These are phyloP conservation scores for Talaromyces amestolkiae DNA, from an alignment of 2,329 filamentous ascomycete genomes.

Conservation along the genomic window DNA sequence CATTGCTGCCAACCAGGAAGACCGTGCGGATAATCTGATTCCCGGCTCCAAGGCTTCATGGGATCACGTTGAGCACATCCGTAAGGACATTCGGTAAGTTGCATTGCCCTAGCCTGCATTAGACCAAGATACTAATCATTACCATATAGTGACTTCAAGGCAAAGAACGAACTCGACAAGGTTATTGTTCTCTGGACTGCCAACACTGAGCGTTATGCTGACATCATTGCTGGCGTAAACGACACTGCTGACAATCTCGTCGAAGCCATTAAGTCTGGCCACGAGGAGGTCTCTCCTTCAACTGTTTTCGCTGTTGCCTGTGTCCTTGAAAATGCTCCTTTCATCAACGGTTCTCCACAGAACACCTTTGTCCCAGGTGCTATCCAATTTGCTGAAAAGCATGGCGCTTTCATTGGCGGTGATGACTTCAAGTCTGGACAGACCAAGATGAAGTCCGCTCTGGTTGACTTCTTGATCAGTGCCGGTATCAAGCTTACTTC, in stretches of 20 bases:
- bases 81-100: slow-evolving; percentile 78
- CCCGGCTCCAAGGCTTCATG: slow-evolving; percentile 77
- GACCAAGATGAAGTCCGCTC: slow-evolving; percentile 99
- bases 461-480: slow-evolving; percentile 97
- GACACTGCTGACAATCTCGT: slow-evolving; percentile 94
- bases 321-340: slow-evolving; percentile 84
- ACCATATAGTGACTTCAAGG: slow-evolving; percentile 76
- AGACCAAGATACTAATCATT: not conserved
- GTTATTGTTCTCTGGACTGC: slow-evolving; percentile 98
- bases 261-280: slow-evolving; percentile 78
- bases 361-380: slow-evolving; percentile 97
- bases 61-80: slow-evolving; percentile 89
- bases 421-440: slow-evolving; percentile 99
- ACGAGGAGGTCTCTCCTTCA: slow-evolving; percentile 89
- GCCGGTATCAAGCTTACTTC: slow-evolving; percentile 98
- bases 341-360: slow-evolving; percentile 99
- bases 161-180: slow-evolving; percentile 80
- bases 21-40: slow-evolving; percentile 87
- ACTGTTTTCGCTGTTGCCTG: slow-evolving; percentile 94
- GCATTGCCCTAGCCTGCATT: not conserved
- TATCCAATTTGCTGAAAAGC: slow-evolving; percentile 81
- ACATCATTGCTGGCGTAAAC: slow-evolving; percentile 83
- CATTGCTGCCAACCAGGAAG: slow-evolving; percentile 97
- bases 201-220: slow-evolving; percentile 96
- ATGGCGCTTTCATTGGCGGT: slow-evolving; percentile 87